phyloP scores from a whole-genome alignment of 2,329 filamentous ascomycete species.

The Chrysosphaeria jannelii region DNA sequence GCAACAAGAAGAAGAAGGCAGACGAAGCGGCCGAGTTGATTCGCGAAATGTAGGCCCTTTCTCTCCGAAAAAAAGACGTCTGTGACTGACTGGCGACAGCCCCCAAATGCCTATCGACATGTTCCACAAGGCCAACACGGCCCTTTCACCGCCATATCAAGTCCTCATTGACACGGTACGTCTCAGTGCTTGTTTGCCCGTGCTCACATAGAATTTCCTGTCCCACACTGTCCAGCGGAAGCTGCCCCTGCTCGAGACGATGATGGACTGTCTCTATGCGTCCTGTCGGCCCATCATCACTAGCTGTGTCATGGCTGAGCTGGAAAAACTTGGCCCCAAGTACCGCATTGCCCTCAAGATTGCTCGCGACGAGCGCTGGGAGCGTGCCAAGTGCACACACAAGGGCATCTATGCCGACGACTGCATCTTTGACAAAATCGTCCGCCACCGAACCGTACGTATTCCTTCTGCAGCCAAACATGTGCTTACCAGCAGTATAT shows the following conservation, averaged over 20 bases:
- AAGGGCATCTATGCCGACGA: constrained; percentile 66
- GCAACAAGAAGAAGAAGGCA: constrained; percentile 14
- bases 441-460: constrained; percentile 28
- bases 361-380: constrained; percentile 69
- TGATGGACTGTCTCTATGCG: constrained; percentile 84
- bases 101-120: constrained; percentile 5
- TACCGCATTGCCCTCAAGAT: constrained; percentile 68
- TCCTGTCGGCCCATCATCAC: constrained; percentile 78
- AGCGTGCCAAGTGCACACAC: constrained; percentile 65
- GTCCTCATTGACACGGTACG: constrained; percentile 6
- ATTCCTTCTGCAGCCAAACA: too few relatives aligned
- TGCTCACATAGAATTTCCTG: constrained; percentile 32
- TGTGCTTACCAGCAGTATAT: too few relatives aligned
- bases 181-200: neutral
- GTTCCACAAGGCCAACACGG: constrained; percentile 6
- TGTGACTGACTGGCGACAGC: constrained; percentile 1
- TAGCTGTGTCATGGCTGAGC: constrained; percentile 41
- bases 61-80: too few relatives aligned
- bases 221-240: constrained; percentile 71
- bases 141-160: constrained; percentile 6
- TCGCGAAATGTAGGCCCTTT: constrained; percentile 4
- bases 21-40: constrained; percentile 4
- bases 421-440: constrained; percentile 46
- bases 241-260: constrained; percentile 55
- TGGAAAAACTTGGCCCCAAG: constrained; percentile 70